Evolutionary conservation across 805 yeast species (phyloP).

Genomic region (Yamadazyma scolyti): DNA sequence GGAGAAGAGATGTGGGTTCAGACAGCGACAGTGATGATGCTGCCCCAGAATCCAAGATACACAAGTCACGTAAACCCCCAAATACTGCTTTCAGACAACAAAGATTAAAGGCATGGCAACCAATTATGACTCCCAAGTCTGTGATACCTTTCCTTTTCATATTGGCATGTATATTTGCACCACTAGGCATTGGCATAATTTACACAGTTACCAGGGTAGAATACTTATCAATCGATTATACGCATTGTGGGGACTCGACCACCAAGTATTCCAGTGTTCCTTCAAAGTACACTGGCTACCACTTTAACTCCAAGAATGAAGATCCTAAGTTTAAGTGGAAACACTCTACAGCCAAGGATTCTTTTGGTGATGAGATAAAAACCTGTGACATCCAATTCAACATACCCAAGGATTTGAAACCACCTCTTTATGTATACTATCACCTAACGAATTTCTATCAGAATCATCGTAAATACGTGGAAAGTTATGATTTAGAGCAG

Average conservation of each 20-base stretch:
- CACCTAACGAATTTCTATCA: slow-evolving; percentile 87
- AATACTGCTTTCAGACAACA: slow-evolving; percentile 80
- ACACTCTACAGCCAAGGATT: slow-evolving; percentile 31
- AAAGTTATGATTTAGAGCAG: slow-evolving; percentile 77
- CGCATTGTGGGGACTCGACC: slow-evolving; percentile 60
- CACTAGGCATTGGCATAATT: slow-evolving; percentile 83
- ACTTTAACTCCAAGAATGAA: slow-evolving; percentile 49
- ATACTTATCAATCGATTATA: slow-evolving; percentile 69
- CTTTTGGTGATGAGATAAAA: slow-evolving; percentile 31
- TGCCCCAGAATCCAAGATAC: slow-evolving; percentile 16
- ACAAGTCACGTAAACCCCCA: slow-evolving; percentile 41
- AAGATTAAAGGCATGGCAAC: slow-evolving; percentile 71
- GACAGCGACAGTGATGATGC: slow-evolving; percentile 20
- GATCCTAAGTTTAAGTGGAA: slow-evolving; percentile 64
- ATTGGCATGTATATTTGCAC: slow-evolving; percentile 78
- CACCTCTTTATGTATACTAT: slow-evolving; percentile 77
- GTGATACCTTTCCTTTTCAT: slow-evolving; percentile 80
- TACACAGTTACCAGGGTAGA: slow-evolving; percentile 79
- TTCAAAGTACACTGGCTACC: slow-evolving; percentile 49
- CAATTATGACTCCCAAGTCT: slow-evolving; percentile 86
- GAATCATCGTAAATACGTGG: slow-evolving; percentile 91
- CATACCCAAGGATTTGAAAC: slow-evolving; percentile 64
- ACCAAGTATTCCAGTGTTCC: slow-evolving; percentile 53
- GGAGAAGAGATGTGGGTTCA: slow-evolving; percentile 19
- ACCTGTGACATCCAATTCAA: slow-evolving; percentile 70